Base-by-base conservation (phyloP, 1,284 basidiomycete species). In the Leccinum insolens region DNA sequence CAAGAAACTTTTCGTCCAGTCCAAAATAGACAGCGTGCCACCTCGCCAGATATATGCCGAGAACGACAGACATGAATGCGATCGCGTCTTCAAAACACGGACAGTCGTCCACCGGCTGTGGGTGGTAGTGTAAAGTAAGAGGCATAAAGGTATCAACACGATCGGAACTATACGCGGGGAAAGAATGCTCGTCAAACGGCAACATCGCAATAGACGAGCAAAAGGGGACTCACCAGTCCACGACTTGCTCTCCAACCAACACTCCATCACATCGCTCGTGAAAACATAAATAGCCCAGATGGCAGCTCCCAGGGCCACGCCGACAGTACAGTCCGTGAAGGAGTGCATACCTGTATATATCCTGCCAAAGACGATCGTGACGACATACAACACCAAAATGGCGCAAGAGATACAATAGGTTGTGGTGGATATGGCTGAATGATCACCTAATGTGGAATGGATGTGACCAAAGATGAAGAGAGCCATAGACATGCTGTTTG, bases 41-140 rank as follows among this genome's bases (percentile, higher is more conserved):
- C 64, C 87, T 83, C 0, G 89, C 89, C 1, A 96, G 76, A 22
- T 88, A 82, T n/a, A 86, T 82, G 20, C 97, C 97, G 64, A 94
- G 84, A 15, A 94, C 85, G 58, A 96, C 95, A 12, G 94, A 91
- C 25, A 95, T 82, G 73, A 97, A 94, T 0, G 97, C 96, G 65
- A 98, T 97, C 5, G 96, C 95, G 75, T 99, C 97, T 79, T 99
- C 97, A 79, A 98, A 99, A 80, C 97, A 99, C 1, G 97, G 98
- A 75, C 97, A 99, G 76, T 98, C 95, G 69, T 98, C 96, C 1
- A 98, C 90, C 0, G 95, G 94, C 75, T 96, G 93, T 0, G 96
- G 96, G 77, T 99, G 96, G 70, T 92, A 86, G 76, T 95, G 92
- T 6, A 98, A 58, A 94, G 81, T 2, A 94, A 81, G 9, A 96